phyloP scores from a whole-genome alignment of 176 grass and related monocot species.

The Phoenix roebelenii region DNA sequence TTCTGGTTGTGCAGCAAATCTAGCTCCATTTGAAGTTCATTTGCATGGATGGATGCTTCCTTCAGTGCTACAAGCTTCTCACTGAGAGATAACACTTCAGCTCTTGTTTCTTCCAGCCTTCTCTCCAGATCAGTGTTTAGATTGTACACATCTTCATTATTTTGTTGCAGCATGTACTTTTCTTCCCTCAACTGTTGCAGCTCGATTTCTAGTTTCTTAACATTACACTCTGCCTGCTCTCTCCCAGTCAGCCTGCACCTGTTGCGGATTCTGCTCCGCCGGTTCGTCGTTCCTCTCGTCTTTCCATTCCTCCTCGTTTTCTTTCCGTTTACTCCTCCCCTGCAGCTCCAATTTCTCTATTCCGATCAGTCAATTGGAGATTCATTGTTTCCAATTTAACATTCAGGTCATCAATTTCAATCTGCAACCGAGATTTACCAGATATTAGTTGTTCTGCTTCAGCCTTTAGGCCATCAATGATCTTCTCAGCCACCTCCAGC shows the following conservation, averaged over 20 bases:
- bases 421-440: slow-evolving; percentile 4
- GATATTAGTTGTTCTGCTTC: slow-evolving; percentile 1
- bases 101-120: background rate
- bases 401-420: background rate
- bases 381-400: background rate
- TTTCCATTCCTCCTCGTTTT: no score
- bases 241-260: no score
- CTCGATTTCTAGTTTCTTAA: background rate
- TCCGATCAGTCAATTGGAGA: slow-evolving; percentile 18
- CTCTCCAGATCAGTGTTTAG: no score
- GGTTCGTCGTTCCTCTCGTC: no score
- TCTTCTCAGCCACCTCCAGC: slow-evolving; percentile 4
- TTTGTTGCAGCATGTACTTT: background rate
- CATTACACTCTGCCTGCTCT: slow-evolving; percentile 16
- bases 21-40: slow-evolving; percentile 33
- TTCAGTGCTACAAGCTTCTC: slow-evolving; percentile 21
- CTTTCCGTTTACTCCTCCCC: slow-evolving; percentile 35
- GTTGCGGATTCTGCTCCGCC: no score
- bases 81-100: slow-evolving; percentile 23
- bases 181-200: no score
- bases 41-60: slow-evolving; percentile 20
- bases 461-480: background rate
- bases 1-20: slow-evolving; percentile 38
- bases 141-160: background rate
- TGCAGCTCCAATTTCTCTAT: slow-evolving; percentile 21